Evolutionary conservation across 2,329 filamentous ascomycete species (phyloP).

Genomic region (Sporothrix luriei): DNA sequence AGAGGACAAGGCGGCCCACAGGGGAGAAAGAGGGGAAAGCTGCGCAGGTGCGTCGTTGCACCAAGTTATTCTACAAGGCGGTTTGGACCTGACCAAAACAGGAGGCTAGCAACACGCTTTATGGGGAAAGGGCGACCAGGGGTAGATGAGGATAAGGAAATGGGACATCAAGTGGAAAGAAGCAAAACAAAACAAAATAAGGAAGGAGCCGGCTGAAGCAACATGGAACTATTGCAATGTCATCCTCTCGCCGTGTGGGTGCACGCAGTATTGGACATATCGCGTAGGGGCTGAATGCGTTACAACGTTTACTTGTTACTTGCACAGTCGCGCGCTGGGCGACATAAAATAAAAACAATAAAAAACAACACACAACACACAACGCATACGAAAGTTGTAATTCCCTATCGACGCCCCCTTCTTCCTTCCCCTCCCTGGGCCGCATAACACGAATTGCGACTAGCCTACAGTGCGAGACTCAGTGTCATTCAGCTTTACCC

Average conservation of each 20-base stretch:
- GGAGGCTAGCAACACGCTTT: constrained; percentile 22
- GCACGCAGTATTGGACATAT: neutral
- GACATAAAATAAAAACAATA: neutral
- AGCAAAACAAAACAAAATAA: neutral
- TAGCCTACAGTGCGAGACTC: neutral
- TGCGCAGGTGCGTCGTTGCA: neutral
- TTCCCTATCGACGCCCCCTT: constrained; percentile 22
- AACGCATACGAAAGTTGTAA: too few species aligned
- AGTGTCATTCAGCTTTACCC: neutral
- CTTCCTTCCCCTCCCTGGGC: neutral
- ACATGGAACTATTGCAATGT: too few species aligned
- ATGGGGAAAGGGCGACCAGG: constrained; percentile 24
- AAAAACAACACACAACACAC: neutral
- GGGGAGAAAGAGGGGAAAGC: constrained; percentile 7
- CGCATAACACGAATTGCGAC: constrained; percentile 19
- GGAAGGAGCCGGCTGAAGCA: neutral
- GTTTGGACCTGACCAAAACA: constrained; percentile 23
- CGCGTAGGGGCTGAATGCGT: neutral
- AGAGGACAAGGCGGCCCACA: neutral
- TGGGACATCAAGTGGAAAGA: constrained; percentile 11
- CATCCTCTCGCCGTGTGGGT: too few species aligned
- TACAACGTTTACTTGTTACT: neutral
- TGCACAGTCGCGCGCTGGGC: neutral
- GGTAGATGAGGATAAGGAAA: constrained; percentile 14
- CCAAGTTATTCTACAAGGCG: neutral